These are phyloP conservation scores for Mycena epipterygia DNA, from an alignment of 768 basidiomycete genomes.

Conservation along the genomic window DNA sequence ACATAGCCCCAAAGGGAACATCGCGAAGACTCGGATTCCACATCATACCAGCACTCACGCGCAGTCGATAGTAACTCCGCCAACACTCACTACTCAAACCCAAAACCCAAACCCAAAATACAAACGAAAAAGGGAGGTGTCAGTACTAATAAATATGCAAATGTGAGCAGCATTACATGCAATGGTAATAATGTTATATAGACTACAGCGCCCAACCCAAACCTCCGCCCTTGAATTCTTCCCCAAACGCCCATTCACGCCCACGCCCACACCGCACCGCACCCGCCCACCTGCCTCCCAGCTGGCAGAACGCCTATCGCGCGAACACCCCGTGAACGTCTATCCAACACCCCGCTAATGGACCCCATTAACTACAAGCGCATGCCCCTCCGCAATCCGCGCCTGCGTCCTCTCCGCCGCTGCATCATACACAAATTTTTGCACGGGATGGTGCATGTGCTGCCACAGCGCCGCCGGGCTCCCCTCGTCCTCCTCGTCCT, in stretches of 20 bases:
- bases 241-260: not conserved
- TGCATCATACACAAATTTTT: conserved; percentile 90
- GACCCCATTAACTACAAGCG: conserved; percentile 59
- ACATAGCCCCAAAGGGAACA: too few relatives aligned
- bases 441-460: conserved; percentile 62
- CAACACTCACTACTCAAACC: too few relatives aligned
- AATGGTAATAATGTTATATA: conserved; percentile 26
- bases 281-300: not conserved
- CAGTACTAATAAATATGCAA: conserved; percentile 26
- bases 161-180: conserved; percentile 28
- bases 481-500: conserved; percentile 60
- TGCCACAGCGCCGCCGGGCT: conserved; percentile 45
- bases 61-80: too few relatives aligned
- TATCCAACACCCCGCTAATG: conserved; percentile 45
- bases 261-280: not conserved
- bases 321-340: too few relatives aligned
- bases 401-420: conserved; percentile 84
- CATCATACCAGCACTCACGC: too few relatives aligned
- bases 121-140: not conserved
- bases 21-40: too few relatives aligned
- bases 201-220: conserved; percentile 15
- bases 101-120: too few relatives aligned
- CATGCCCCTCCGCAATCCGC: conserved; percentile 62
- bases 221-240: conserved; percentile 1
- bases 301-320: too few relatives aligned